Conservation (phyloP, 2,329 filamentous ascomycete species). For the Ophiocordyceps unilateralis region DNA sequence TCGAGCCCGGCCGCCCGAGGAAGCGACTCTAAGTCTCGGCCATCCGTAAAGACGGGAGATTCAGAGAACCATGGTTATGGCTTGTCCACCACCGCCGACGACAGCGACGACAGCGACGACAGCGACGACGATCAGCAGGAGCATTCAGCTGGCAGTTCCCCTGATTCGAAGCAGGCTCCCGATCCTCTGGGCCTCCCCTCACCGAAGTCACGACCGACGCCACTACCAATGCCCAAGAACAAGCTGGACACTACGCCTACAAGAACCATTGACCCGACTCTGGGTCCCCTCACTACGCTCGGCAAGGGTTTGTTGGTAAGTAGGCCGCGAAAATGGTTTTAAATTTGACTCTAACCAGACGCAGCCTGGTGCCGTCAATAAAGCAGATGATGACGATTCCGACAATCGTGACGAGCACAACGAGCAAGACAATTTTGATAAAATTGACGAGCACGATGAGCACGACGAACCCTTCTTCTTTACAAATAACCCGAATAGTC, state of each 20-base stretch:
- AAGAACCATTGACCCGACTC: not conserved
- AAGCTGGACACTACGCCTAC: not conserved
- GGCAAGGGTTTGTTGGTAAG: not conserved
- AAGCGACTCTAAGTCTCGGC: too few relatives aligned
- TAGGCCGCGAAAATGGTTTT: too few relatives aligned
- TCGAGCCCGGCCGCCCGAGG: not conserved
- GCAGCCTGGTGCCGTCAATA: not conserved
- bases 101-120: not conserved
- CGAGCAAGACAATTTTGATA: too few relatives aligned
- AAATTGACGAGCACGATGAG: too few relatives aligned
- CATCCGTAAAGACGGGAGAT: too few relatives aligned
- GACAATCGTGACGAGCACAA: too few relatives aligned
- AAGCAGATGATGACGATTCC: too few relatives aligned
- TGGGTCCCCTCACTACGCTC: not conserved
- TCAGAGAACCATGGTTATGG: too few relatives aligned
- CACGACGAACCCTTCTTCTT: too few relatives aligned
- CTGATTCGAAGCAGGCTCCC: not conserved
- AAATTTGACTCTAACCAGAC: not conserved
- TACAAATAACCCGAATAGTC: too few relatives aligned
- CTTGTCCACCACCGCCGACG: not conserved
- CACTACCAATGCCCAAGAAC: not conserved
- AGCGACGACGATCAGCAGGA: not conserved
- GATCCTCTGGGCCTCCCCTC: not conserved
- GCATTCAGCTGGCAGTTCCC: not conserved
- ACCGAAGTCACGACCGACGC: not conserved